These are phyloP conservation scores for Citrus hindsii DNA, from an alignment of 345 rosid genomes.

Conservation along the genomic window DNA sequence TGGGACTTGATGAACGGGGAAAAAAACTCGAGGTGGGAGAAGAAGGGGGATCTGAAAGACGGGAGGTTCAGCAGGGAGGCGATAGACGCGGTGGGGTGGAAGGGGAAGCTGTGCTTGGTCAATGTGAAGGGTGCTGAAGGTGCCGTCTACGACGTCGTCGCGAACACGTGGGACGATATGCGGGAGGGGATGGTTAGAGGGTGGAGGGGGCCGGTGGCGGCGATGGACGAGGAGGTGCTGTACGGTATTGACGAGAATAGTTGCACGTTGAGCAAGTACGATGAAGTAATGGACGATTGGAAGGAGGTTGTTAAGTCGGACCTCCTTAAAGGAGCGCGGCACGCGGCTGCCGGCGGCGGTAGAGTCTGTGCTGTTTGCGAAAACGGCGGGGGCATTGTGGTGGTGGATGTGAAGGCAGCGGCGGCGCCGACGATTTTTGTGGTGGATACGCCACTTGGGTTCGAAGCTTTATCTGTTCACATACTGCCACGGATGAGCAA, in stretches of 20 bases:
- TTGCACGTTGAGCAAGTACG: conserved; percentile 35
- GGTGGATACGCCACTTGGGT: conserved; percentile 31
- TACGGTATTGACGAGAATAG: conserved; percentile 36
- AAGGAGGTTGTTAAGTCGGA: conserved; percentile 19
- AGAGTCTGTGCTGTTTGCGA: conserved; percentile 34
- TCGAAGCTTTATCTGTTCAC: neutral
- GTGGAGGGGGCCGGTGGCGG: conserved; percentile 51
- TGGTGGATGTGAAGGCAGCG: conserved; percentile 32
- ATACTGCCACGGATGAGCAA: neutral
- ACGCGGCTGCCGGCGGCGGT: conserved; percentile 39
- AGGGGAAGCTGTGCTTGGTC: conserved; percentile 51
- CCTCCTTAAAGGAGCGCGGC: conserved; percentile 35
- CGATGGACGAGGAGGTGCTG: conserved; percentile 47
- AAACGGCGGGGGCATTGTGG: conserved; percentile 19
- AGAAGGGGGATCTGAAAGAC: conserved; percentile 26
- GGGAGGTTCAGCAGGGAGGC: conserved; percentile 49
- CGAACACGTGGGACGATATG: conserved; percentile 40
- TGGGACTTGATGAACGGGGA: conserved; percentile 14
- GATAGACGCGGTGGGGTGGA: conserved; percentile 48
- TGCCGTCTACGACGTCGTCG: conserved; percentile 26
- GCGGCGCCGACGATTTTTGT: conserved; percentile 21
- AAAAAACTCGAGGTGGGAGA: conserved; percentile 30
- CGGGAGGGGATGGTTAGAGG: conserved; percentile 45
- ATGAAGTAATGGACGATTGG: conserved; percentile 37
- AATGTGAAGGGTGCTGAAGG: conserved; percentile 42